phyloP scores from a whole-genome alignment of 345 rosid genomes.

The Pistacia integerrima region DNA sequence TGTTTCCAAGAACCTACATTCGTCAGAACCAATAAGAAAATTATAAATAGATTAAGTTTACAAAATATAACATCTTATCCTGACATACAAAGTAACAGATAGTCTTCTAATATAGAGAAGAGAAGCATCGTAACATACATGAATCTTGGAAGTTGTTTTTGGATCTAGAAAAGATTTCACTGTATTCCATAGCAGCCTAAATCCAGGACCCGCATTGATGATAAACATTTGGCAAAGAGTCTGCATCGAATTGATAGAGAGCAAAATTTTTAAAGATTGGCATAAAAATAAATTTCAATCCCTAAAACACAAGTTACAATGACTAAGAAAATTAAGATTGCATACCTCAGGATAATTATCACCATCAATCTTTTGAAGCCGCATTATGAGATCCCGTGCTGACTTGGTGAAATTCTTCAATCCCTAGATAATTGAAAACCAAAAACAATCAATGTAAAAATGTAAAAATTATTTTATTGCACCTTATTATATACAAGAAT shows the following conservation, averaged over 20 bases:
- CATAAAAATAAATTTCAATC: neutral
- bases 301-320: neutral
- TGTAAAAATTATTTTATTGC: neutral
- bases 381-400: slow-evolving; percentile 89
- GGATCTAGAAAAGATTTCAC: slow-evolving; percentile 91
- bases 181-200: slow-evolving; percentile 88
- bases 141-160: slow-evolving; percentile 95
- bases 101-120: neutral
- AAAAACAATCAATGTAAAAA: slow-evolving; percentile 2
- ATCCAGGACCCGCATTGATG: slow-evolving; percentile 94
- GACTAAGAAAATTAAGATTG: slow-evolving; percentile 12
- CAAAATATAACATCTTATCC: neutral
- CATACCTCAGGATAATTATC: slow-evolving; percentile 98
- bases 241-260: slow-evolving; percentile 47
- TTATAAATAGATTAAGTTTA: neutral
- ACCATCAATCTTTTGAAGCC: slow-evolving; percentile 94
- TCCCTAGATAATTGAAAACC: slow-evolving; percentile 51
- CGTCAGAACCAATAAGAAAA: slow-evolving; percentile 23
- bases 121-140: slow-evolving; percentile 45
- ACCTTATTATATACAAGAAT: slow-evolving; percentile 5
- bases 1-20: slow-evolving; percentile 89
- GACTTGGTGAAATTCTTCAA: slow-evolving; percentile 86
- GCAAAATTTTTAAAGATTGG: slow-evolving; percentile 16
- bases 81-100: neutral
- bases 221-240: slow-evolving; percentile 98